phyloP scores from a whole-genome alignment of 192 early-diverging fungal species.

The Obelidium mucronatum region DNA sequence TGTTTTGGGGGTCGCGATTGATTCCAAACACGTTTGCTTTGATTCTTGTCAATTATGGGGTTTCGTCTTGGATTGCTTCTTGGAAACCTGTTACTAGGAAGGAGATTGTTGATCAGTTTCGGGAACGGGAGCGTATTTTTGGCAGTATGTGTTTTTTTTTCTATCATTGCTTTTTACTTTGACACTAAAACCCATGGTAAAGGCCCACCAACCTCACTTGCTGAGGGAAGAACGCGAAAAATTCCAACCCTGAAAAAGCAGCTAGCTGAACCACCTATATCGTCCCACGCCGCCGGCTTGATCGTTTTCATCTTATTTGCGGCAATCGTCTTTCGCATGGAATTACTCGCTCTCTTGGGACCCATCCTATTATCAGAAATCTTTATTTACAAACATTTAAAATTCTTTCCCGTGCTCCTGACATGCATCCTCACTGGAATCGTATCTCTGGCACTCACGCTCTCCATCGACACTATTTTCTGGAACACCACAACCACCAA shows the following conservation, averaged over 20 bases:
- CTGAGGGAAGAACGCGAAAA: background rate
- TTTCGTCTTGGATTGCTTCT: slow-evolving; percentile 8
- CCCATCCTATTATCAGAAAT: slow-evolving; percentile 54
- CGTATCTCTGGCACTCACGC: slow-evolving; percentile 46
- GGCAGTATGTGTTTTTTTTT: slow-evolving; percentile 33
- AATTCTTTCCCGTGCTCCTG: slow-evolving; percentile 6
- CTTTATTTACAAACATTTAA: slow-evolving; percentile 38
- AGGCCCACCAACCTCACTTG: background rate
- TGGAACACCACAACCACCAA: slow-evolving; percentile 63
- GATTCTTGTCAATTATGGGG: slow-evolving; percentile 59
- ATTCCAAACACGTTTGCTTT: slow-evolving; percentile 90
- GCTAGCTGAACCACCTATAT: background rate
- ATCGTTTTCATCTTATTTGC: slow-evolving; percentile 43
- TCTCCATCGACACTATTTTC: slow-evolving; percentile 77
- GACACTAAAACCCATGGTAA: background rate
- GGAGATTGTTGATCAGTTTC: slow-evolving; percentile 11
- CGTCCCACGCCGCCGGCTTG: background rate
- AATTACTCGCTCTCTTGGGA: slow-evolving; percentile 58
- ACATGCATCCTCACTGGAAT: slow-evolving; percentile 11
- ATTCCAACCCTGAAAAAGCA: background rate
- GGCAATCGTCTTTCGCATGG: slow-evolving; percentile 65
- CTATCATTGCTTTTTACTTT: background rate
- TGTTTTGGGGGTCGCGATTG: slow-evolving; percentile 88
- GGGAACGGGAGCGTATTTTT: slow-evolving; percentile 24
- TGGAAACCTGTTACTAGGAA: slow-evolving; percentile 27